Evolutionary conservation across 495 filamentous ascomycete genomes (phyloP).

Genomic region (Poronia punctata): DNA sequence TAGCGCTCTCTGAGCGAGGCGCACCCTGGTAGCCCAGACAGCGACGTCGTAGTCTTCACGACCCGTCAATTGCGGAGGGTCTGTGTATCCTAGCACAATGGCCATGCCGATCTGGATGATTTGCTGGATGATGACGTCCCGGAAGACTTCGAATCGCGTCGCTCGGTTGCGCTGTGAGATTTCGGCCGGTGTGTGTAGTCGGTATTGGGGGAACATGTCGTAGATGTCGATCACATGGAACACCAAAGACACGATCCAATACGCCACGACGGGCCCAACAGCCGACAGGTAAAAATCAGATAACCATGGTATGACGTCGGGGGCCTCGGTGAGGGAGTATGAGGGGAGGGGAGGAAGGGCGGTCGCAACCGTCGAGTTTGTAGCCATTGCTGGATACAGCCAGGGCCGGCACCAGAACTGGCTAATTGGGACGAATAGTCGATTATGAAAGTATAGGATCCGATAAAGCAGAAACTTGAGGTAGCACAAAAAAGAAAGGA

Average conservation of each 20-base stretch:
- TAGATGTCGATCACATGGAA: constrained; percentile 80
- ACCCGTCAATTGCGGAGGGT: constrained; percentile 58
- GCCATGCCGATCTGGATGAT: constrained; percentile 72
- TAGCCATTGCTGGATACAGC: constrained; percentile 24
- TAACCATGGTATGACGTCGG: constrained; percentile 67
- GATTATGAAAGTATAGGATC: constrained; percentile 8
- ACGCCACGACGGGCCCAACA: constrained; percentile 70
- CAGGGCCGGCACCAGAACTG: constrained; percentile 1
- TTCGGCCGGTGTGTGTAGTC: constrained; percentile 87
- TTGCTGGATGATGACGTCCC: constrained; percentile 85
- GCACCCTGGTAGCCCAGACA: constrained; percentile 69
- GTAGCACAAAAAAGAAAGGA: constrained; percentile 14
- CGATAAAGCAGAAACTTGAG: not conserved
- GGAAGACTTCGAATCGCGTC: constrained; percentile 69
- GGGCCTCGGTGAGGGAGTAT: constrained; percentile 59
- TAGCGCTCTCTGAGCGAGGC: constrained; percentile 60
- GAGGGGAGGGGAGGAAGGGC: constrained; percentile 70
- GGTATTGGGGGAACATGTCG: constrained; percentile 78
- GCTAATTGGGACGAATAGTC: not conserved
- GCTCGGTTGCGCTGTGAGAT: constrained; percentile 81
- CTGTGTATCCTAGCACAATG: constrained; percentile 53
- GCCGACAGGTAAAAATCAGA: constrained; percentile 72
- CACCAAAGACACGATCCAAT: constrained; percentile 80
- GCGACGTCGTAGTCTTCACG: constrained; percentile 77
- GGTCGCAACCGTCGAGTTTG: constrained; percentile 29